Percentiles rank a stretch among this genome's conserved stretches.
These are phyloP conservation scores for Oemleria cerasiformis DNA, from an alignment of 306 rosid species.

Conservation along the genomic window DNA sequence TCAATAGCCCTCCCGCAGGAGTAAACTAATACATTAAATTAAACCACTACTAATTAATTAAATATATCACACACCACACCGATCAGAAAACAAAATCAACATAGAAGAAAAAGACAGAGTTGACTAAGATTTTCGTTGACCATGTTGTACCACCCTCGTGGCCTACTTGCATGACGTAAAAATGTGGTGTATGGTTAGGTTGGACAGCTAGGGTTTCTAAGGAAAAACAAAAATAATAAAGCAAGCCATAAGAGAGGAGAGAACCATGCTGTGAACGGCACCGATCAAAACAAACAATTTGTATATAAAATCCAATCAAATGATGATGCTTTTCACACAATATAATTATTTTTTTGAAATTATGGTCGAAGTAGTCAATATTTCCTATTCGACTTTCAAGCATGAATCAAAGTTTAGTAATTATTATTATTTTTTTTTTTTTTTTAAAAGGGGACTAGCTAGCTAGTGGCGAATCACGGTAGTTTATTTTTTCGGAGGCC, in stretches of 20 bases:
- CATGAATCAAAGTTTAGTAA: no score
- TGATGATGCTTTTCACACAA: conserved; percentile 51
- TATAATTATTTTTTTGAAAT: no score
- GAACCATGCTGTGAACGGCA: conserved; percentile 45
- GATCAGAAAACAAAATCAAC: conserved; percentile 34
- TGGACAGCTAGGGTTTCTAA: conserved; percentile 45
- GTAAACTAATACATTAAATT: not conserved
- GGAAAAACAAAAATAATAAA: conserved; percentile 11
- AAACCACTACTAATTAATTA: conserved; percentile 8
- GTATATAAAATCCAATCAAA: conserved; percentile 25
- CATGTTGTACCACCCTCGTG: conserved; percentile 63
- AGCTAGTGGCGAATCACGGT: no score
- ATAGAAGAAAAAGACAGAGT: conserved; percentile 46
- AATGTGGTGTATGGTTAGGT: conserved; percentile 52
- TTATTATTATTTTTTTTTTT: no score
- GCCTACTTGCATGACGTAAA: conserved; percentile 53
- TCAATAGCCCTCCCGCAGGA: conserved; percentile 13
- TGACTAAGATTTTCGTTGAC: conserved; percentile 72
- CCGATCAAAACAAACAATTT: conserved; percentile 16
- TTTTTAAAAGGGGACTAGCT: no score
- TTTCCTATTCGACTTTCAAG: no score
- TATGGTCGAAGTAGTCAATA: no score
- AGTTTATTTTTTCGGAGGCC: no score
- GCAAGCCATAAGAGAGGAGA: conserved; percentile 21
- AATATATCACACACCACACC: conserved; percentile 14